phyloP scores from a whole-genome alignment of 1,284 basidiomycete genomes.

The Irpex lacteus region DNA sequence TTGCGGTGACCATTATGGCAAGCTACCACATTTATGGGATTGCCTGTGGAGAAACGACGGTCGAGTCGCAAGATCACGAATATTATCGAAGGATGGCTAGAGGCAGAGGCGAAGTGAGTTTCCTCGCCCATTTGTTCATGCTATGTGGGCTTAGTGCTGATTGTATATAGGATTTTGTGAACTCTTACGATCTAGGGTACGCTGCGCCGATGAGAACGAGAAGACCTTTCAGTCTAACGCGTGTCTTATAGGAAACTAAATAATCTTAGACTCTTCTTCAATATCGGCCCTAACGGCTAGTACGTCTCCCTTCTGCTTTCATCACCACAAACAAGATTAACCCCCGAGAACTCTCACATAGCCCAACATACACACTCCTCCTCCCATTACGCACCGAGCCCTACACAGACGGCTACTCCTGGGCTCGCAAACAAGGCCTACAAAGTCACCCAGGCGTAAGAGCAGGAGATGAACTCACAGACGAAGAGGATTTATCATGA shows the following conservation, averaged over 20 bases:
- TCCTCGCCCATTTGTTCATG: not conserved
- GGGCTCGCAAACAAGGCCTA: slow-evolving; percentile 68
- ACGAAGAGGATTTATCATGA: slow-evolving; percentile 49
- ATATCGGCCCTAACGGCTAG: slow-evolving; percentile 79
- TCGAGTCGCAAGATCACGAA: slow-evolving; percentile 88
- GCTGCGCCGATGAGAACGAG: slow-evolving; percentile 12
- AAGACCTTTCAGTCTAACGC: too few species aligned
- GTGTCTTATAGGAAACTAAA: slow-evolving; percentile 39
- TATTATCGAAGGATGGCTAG: slow-evolving; percentile 74
- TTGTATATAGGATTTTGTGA: slow-evolving; percentile 68
- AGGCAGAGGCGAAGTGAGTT: slow-evolving; percentile 63
- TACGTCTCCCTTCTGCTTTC: slow-evolving; percentile 40
- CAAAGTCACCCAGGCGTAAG: slow-evolving; percentile 57
- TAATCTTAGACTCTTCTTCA: slow-evolving; percentile 89
- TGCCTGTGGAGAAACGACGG: slow-evolving; percentile 81
- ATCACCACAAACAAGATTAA: not conserved
- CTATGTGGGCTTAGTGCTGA: not conserved
- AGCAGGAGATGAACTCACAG: slow-evolving; percentile 70
- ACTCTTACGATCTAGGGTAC: slow-evolving; percentile 89
- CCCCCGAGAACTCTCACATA: slow-evolving; percentile 28
- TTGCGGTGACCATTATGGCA: slow-evolving; percentile 82
- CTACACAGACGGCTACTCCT: slow-evolving; percentile 83
- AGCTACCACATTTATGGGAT: slow-evolving; percentile 81
- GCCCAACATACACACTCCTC: slow-evolving; percentile 74
- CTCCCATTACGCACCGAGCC: slow-evolving; percentile 81